Evolutionary conservation across 1,284 basidiomycete species (phyloP).

Genomic region (Ceratobasidium sp.): DNA sequence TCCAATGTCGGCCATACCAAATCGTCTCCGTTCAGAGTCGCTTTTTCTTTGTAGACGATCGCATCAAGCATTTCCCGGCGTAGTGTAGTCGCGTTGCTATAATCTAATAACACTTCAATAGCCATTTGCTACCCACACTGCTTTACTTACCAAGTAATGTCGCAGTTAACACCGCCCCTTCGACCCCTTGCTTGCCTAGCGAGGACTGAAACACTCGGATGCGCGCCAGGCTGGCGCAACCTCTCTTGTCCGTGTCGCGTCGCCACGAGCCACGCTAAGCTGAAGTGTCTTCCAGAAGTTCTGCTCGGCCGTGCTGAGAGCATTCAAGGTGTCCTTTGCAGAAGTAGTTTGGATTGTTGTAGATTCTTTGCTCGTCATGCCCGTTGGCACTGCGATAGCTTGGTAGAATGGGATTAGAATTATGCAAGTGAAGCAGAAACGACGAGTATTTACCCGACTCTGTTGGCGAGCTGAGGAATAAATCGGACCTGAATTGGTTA

Average conservation of each 20-base stretch:
- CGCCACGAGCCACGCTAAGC: constrained; percentile 70
- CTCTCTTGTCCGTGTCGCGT: constrained; percentile 78
- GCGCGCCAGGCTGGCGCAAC: constrained; percentile 77
- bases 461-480: constrained; percentile 86
- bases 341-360: constrained; percentile 59
- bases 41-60: constrained; percentile 64
- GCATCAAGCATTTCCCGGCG: constrained; percentile 83
- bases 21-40: constrained; percentile 63
- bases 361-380: constrained; percentile 68
- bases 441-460: constrained; percentile 77
- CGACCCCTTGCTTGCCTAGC: constrained; percentile 70
- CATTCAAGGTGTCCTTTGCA: constrained; percentile 71
- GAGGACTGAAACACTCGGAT: constrained; percentile 83
- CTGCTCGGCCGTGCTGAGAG: constrained; percentile 75
- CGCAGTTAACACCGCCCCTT: constrained; percentile 69
- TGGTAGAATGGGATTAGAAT: not conserved
- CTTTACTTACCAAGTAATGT: constrained; percentile 72
- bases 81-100: constrained; percentile 79
- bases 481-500: constrained; percentile 81
- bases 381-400: constrained; percentile 90
- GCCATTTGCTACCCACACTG: constrained; percentile 12
- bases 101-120: constrained; percentile 62
- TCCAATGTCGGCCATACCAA: constrained; percentile 72
- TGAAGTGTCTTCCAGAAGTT: constrained; percentile 77
- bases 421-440: not conserved